These are phyloP conservation scores for Lasiodiplodia theobromae DNA, from an alignment of 2,329 filamentous ascomycete genomes.

Conservation along the genomic window DNA sequence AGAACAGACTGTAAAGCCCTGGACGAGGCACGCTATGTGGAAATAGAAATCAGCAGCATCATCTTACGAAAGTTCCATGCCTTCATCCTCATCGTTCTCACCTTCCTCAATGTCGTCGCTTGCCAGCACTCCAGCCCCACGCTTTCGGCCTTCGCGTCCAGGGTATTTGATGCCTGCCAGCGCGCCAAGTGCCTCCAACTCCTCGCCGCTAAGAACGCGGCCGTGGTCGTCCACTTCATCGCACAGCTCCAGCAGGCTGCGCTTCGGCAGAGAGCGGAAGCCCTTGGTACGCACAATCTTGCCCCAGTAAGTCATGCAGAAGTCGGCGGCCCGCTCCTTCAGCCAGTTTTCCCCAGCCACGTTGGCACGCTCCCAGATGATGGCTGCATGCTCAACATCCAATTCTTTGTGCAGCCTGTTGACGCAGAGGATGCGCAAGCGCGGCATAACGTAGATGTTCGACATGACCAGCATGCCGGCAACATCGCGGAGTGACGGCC, in stretches of 20 bases:
- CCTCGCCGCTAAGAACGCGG: constrained; percentile 87
- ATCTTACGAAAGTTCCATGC: constrained; percentile 49
- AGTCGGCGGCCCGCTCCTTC: constrained; percentile 82
- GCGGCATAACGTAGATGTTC: constrained; percentile 96
- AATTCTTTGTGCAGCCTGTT: constrained; percentile 89
- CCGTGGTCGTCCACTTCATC: constrained; percentile 94
- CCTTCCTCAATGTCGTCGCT: constrained; percentile 52
- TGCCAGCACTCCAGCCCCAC: constrained; percentile 49
- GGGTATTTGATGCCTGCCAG: constrained; percentile 55
- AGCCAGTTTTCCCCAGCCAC: constrained; percentile 94
- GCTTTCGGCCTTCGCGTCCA: constrained; percentile 50
- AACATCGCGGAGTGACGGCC: constrained; percentile 76
- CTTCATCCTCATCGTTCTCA: constrained; percentile 52
- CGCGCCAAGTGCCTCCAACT: constrained; percentile 70
- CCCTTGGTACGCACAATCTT: constrained; percentile 88
- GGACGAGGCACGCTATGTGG: background rate
- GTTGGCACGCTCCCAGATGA: constrained; percentile 93
- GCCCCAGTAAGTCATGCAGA: constrained; percentile 94
- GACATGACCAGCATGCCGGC: constrained; percentile 96
- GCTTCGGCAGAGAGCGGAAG: constrained; percentile 80
- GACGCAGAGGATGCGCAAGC: constrained; percentile 87
- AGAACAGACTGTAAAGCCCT: background rate
- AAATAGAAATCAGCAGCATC: constrained; percentile 19
- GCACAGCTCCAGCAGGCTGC: constrained; percentile 85
- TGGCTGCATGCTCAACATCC: constrained; percentile 91